Conservation (phyloP, 345 rosid genomes). For the Eucalyptus dawsonii region DNA sequence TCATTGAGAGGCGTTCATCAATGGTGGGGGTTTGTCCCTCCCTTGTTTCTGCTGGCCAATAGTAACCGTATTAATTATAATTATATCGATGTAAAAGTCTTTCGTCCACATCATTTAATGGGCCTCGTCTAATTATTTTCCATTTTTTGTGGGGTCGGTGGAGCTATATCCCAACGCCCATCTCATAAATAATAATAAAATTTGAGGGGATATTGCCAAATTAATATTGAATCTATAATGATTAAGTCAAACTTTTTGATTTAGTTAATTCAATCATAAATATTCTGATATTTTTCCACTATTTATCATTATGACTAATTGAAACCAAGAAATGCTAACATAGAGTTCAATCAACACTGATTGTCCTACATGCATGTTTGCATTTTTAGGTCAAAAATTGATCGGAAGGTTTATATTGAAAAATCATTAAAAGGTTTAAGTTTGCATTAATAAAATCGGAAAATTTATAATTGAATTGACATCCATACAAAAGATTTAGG, state of each 20-base stretch:
- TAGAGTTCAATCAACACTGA: accelerated
- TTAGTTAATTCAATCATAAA: accelerated
- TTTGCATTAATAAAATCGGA: accelerated
- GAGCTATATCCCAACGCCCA: not conserved
- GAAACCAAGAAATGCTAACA: no score
- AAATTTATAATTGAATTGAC: accelerated
- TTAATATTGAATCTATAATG: accelerated
- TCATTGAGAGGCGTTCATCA: not conserved
- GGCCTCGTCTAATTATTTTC: not conserved
- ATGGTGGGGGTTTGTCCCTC: not conserved
- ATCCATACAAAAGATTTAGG: accelerated
- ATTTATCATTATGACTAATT: no score
- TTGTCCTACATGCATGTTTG: accelerated
- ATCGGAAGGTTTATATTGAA: accelerated
- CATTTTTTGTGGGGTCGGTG: not conserved
- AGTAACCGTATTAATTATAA: not conserved
- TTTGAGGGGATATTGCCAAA: accelerated
- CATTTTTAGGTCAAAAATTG: not conserved
- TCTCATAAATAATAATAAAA: not conserved
- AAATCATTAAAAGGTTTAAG: accelerated
- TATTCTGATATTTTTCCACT: not conserved
- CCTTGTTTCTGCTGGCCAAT: not conserved
- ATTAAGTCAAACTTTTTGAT: not conserved
- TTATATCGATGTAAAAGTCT: not conserved
- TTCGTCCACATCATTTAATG: not conserved